phyloP scores from a whole-genome alignment of 2,329 filamentous ascomycete species.

The Diaporthe amygdali region DNA sequence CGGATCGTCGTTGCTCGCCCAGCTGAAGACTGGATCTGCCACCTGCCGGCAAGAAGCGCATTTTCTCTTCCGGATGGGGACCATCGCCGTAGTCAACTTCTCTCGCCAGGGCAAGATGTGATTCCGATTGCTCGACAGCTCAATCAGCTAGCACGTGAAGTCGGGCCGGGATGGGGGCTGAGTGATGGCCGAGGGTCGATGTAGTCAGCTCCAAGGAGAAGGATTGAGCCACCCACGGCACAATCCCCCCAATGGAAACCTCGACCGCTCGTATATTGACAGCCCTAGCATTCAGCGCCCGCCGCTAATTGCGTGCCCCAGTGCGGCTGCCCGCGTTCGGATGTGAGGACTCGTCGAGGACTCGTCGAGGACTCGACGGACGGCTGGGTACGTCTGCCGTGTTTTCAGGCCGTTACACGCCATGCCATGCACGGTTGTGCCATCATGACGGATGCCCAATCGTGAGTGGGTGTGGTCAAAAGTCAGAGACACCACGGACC shows the following conservation, averaged over 20 bases:
- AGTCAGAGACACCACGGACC: not conserved
- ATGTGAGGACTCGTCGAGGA: not conserved
- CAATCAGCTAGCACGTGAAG: not conserved
- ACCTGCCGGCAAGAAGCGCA: not conserved
- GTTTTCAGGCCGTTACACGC: not conserved
- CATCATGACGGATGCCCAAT: slow-evolving; percentile 1
- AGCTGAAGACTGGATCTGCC: not conserved
- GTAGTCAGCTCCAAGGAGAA: not conserved
- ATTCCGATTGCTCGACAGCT: not conserved
- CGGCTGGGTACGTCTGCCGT: slow-evolving; percentile 11
- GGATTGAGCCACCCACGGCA: not conserved
- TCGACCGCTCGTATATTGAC: not conserved
- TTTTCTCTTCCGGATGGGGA: not conserved
- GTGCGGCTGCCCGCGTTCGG: not conserved
- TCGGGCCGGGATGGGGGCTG: slow-evolving; percentile 8
- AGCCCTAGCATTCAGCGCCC: slow-evolving; percentile 9
- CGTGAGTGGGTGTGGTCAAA: not conserved
- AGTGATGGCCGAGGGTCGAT: not conserved
- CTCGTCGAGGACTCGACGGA: slow-evolving; percentile 5
- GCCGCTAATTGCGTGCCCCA: not conserved
- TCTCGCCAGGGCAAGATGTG: not conserved
- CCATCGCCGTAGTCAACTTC: not conserved
- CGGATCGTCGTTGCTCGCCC: not conserved
- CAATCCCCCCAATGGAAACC: not conserved
- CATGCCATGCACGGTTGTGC: not conserved